A percentile compares a stretch with the other conserved stretches of the same genome.
These are phyloP conservation scores for Nicotiana rustica DNA, from an alignment of 305 asterid species.

Conservation along the genomic window DNA sequence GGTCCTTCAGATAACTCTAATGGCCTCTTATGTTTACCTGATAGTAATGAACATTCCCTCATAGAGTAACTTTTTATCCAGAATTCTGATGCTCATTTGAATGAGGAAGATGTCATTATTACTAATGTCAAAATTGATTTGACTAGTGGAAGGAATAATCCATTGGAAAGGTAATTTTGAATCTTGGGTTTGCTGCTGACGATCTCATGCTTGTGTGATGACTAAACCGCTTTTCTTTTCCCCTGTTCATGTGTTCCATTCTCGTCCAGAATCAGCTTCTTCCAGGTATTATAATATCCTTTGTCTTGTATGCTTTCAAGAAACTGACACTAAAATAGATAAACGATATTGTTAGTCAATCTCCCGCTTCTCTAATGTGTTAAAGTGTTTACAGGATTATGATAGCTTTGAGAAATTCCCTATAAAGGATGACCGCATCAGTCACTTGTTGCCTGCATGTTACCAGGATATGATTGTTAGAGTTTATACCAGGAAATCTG, in stretches of 20 bases:
- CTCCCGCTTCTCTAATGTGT: not conserved
- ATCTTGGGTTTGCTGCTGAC: conserved; percentile 13
- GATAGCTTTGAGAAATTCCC: conserved; percentile 59
- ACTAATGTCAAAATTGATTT: conserved; percentile 83
- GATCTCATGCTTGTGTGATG: conserved; percentile 23
- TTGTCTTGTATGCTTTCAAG: not conserved
- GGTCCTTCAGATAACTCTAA: conserved; percentile 48
- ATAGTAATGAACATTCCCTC: conserved; percentile 37
- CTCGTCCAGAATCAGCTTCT: conserved; percentile 76
- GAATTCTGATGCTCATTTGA: conserved; percentile 56
- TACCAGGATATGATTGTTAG: conserved; percentile 91
- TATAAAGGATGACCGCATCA: conserved; percentile 59
- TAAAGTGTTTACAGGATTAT: conserved; percentile 61
- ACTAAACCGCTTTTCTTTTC: conserved; percentile 23
- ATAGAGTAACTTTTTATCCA: conserved; percentile 45
- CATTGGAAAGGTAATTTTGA: conserved; percentile 69
- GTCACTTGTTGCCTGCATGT: conserved; percentile 84
- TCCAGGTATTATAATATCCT: conserved; percentile 60
- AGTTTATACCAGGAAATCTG: conserved; percentile 79
- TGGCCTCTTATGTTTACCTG: conserved; percentile 9
- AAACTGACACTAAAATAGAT: not conserved
- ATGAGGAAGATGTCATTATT: conserved; percentile 81
- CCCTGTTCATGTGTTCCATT: conserved; percentile 40
- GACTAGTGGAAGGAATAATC: conserved; percentile 76
- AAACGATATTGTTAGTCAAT: not conserved